Conservation (phyloP, 106 monocot genomes). For the Cymbidium sinense region DNA sequence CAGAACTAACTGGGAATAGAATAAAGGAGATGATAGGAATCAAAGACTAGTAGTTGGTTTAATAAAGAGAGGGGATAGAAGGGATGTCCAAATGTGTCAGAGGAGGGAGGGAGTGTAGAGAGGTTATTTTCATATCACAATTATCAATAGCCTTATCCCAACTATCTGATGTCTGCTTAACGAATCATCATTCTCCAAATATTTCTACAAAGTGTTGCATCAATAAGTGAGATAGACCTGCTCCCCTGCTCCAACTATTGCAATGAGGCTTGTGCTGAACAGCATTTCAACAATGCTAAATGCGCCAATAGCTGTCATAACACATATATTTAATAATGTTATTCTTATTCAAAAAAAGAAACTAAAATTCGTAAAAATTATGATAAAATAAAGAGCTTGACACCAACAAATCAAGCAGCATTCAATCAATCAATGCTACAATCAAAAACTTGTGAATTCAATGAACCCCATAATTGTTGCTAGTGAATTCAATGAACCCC, state of each 20-base stretch:
- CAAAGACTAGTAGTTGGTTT: background rate
- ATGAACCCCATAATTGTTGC: background rate
- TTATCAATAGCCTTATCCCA: background rate
- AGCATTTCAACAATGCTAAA: conserved; percentile 93
- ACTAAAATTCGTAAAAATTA: background rate
- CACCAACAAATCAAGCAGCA: background rate
- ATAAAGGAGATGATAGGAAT: no score
- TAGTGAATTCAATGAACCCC: background rate
- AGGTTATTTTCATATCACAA: background rate
- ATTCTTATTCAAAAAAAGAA: background rate
- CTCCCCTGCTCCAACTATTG: conserved; percentile 88
- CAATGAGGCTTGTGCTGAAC: conserved; percentile 70
- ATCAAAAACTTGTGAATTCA: background rate
- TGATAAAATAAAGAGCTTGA: background rate
- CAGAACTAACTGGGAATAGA: background rate
- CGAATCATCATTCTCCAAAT: background rate
- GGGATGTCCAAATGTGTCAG: background rate
- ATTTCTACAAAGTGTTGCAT: background rate
- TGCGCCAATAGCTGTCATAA: conserved; percentile 56
- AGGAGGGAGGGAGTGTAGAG: background rate
- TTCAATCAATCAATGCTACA: background rate
- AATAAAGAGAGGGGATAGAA: background rate
- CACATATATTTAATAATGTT: background rate
- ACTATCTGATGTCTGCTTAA: background rate
- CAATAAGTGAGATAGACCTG: conserved; percentile 37